A percentile compares a stretch with the other conserved stretches of the same genome.
Conservation (phyloP, 345 rosid species). For the Eucalyptus erythrocorys region DNA sequence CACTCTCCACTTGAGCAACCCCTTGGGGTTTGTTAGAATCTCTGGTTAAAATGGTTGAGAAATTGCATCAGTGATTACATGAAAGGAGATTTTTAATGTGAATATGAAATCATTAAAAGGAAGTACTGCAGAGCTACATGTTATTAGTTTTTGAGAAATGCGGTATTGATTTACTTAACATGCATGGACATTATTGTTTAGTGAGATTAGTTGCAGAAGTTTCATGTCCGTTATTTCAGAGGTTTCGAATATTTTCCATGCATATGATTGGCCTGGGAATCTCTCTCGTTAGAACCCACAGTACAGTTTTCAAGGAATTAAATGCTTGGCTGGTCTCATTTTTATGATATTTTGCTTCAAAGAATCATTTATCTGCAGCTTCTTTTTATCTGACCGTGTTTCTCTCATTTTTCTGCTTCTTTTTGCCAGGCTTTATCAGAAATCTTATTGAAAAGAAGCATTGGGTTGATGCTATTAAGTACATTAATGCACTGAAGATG, state of each 20-base stretch:
- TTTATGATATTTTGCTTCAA: neutral
- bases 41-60: neutral
- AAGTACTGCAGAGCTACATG: neutral
- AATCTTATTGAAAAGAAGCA: conserved; percentile 10
- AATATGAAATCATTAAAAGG: neutral
- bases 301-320: neutral
- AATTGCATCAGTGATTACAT: neutral
- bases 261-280: neutral
- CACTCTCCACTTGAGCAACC: neutral
- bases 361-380: neutral
- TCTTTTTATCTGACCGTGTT: neutral
- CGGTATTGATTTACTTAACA: neutral
- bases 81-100: neutral
- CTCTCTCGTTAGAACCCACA: neutral
- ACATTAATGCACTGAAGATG: conserved; percentile 15
- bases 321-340: neutral
- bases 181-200: neutral
- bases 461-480: conserved; percentile 8
- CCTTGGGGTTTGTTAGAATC: neutral
- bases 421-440: conserved; percentile 13
- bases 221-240: neutral
- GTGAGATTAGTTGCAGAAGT: neutral
- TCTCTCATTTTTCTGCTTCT: neutral
- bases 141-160: neutral
- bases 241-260: neutral